Percentiles rank a stretch among this genome's conserved stretches.
Conservation (phyloP, 2,329 filamentous ascomycete genomes). For the Monosporascus sp. region DNA sequence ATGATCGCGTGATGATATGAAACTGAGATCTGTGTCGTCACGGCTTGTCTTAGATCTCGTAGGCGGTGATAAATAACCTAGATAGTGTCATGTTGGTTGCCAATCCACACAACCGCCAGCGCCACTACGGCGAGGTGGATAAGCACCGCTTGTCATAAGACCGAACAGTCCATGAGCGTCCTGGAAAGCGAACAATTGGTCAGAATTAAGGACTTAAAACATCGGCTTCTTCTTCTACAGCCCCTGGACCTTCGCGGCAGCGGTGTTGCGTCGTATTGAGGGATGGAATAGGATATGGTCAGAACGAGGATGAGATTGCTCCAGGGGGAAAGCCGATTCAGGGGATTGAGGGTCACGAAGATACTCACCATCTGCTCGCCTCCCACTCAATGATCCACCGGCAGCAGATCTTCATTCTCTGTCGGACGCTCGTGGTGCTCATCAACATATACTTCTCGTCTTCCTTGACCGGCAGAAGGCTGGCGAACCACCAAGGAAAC, state of each 20-base stretch:
- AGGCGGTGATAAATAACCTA: neutral
- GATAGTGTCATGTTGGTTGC: neutral
- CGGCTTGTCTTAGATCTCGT: too few relatives aligned
- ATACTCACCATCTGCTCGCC: conserved; percentile 63
- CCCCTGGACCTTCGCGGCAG: neutral
- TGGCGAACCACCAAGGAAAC: conserved; percentile 90
- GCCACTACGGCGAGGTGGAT: neutral
- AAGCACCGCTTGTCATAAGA: conserved; percentile 13
- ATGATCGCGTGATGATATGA: conserved; percentile 4
- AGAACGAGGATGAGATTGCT: neutral
- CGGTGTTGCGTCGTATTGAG: too few relatives aligned
- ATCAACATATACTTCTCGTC: conserved; percentile 75
- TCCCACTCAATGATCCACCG: conserved; percentile 73
- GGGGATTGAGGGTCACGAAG: neutral
- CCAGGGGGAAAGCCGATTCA: neutral
- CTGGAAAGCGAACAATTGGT: conserved; percentile 15
- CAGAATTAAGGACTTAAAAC: conserved; percentile 9
- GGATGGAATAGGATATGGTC: neutral
- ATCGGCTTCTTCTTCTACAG: conserved; percentile 5
- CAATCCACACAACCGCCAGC: neutral
- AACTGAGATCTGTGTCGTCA: neutral
- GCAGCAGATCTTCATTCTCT: conserved; percentile 77
- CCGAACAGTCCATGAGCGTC: conserved; percentile 19
- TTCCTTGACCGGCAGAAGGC: conserved; percentile 70
- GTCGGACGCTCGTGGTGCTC: conserved; percentile 67